Conservation (phyloP, 257 asterid species). For the Oldenlandia corymbosa region DNA sequence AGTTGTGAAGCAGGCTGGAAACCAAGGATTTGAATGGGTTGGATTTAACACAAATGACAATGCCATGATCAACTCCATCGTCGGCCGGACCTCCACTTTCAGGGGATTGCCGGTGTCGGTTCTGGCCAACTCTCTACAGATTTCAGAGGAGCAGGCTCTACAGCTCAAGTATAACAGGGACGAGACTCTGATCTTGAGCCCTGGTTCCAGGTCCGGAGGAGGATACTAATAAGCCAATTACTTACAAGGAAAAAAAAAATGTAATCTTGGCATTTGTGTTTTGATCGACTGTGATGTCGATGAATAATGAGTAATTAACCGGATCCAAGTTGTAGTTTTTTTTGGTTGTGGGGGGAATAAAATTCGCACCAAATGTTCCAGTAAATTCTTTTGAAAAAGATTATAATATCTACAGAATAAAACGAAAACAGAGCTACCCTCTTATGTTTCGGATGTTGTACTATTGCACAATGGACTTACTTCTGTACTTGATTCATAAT, state of each 20-base stretch:
- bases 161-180: constrained; percentile 46
- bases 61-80: constrained; percentile 60
- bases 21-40: constrained; percentile 59
- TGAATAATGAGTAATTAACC: background rate
- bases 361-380: background rate
- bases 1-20: constrained; percentile 51
- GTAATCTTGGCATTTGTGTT: background rate
- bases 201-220: constrained; percentile 20
- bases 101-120: constrained; percentile 52
- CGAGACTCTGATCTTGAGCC: constrained; percentile 43
- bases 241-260: background rate
- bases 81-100: constrained; percentile 64
- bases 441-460: no score
- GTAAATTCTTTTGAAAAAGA: no score
- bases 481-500: no score
- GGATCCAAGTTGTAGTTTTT: background rate
- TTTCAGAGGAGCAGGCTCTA: constrained; percentile 50
- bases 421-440: no score
- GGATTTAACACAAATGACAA: constrained; percentile 62
- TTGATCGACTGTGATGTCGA: constrained; percentile 7
- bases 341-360: background rate
- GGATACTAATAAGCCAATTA: constrained; percentile 9
- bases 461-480: no score
- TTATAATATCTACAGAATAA: no score
- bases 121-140: constrained; percentile 38